Evolutionary conservation across 2,329 filamentous ascomycete species (phyloP).

Genomic region (Diaporthe velutina): DNA sequence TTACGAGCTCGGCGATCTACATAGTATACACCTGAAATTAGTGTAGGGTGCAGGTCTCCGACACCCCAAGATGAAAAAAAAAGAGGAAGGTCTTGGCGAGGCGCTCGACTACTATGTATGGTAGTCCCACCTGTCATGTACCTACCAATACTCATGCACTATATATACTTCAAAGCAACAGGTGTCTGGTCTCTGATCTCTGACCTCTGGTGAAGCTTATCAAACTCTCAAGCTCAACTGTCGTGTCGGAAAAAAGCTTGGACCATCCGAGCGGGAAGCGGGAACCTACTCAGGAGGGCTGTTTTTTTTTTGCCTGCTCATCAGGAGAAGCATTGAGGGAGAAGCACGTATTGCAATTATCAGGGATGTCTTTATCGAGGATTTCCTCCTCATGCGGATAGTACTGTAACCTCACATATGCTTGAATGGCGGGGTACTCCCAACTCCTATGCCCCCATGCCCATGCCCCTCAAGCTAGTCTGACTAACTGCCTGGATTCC

Average conservation of each 20-base stretch:
- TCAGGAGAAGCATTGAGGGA: not conserved
- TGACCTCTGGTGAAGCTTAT: slow-evolving; percentile 14
- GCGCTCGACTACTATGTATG: not conserved
- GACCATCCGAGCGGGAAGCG: slow-evolving; percentile 17
- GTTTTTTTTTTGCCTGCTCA: not conserved
- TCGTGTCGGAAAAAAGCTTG: slow-evolving; percentile 8
- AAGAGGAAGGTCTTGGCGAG: slow-evolving; percentile 4
- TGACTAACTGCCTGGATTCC: not conserved
- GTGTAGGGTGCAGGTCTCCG: slow-evolving; percentile 1
- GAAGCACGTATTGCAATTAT: not conserved
- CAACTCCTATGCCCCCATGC: not conserved
- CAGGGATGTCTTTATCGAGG: not conserved
- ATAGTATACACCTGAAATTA: not conserved
- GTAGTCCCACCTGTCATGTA: not conserved
- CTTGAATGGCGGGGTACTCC: slow-evolving; percentile 27
- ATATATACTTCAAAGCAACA: slow-evolving; percentile 7
- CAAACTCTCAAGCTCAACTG: not conserved
- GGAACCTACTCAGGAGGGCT: not conserved
- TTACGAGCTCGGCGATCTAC: not conserved
- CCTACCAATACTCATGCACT: not conserved
- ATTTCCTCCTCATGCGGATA: not conserved
- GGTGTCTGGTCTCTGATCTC: not conserved
- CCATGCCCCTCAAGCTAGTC: not conserved
- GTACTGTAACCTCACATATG: slow-evolving; percentile 25
- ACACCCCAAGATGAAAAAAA: not conserved